These are phyloP conservation scores for Xylaria telfairii DNA, from an alignment of 495 filamentous ascomycete species.

Conservation along the genomic window DNA sequence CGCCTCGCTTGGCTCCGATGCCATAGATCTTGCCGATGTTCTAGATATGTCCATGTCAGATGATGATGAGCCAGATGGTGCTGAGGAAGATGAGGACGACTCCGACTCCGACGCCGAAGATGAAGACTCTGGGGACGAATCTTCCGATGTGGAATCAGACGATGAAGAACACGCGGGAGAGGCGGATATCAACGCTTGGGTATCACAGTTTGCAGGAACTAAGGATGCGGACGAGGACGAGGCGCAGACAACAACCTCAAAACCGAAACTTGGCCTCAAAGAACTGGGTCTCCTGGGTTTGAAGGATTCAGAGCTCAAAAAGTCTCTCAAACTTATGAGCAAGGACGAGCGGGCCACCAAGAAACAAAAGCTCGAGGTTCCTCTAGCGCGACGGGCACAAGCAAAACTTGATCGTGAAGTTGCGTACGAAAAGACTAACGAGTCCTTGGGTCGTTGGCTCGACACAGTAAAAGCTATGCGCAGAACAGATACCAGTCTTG, in stretches of 20 bases:
- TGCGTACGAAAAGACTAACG: conserved; percentile 89
- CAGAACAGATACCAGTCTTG: conserved; percentile 79
- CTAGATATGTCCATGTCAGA: conserved; percentile 70
- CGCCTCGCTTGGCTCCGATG: conserved; percentile 75
- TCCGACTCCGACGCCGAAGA: conserved; percentile 53
- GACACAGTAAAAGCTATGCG: conserved; percentile 95
- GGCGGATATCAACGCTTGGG: conserved; percentile 63
- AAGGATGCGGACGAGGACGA: conserved; percentile 43
- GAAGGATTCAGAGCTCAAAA: conserved; percentile 77
- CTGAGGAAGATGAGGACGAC: conserved; percentile 51
- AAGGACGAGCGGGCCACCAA: conserved; percentile 58
- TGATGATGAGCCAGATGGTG: conserved; percentile 47
- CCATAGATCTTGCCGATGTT: conserved; percentile 81
- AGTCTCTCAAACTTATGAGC: conserved; percentile 73
- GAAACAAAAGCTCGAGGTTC: conserved; percentile 78
- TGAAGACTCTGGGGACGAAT: conserved; percentile 52
- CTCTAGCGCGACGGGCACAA: conserved; percentile 87
- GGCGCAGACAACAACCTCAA: conserved; percentile 46
- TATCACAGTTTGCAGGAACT: conserved; percentile 66
- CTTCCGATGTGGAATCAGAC: conserved; percentile 49
- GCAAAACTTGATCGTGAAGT: conserved; percentile 83
- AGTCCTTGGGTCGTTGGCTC: conserved; percentile 87
- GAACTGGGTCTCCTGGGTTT: conserved; percentile 75
- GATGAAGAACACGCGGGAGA: conserved; percentile 64
- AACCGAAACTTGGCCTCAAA: conserved; percentile 77